These are phyloP conservation scores for Myxozyma neotropica DNA, from an alignment of 805 yeast species.

Conservation along the genomic window DNA sequence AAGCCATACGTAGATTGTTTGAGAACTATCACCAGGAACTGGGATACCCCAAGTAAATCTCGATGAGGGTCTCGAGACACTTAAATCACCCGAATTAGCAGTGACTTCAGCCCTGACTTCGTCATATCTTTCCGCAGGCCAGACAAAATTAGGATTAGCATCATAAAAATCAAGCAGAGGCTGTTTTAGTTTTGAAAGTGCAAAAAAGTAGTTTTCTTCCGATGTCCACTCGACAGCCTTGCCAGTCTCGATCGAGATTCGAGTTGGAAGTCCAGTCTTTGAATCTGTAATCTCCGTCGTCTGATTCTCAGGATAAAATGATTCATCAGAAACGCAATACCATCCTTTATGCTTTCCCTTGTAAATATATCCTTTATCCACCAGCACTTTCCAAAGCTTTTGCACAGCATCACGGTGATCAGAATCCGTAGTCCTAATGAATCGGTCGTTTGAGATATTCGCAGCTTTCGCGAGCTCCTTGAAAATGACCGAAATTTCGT, in stretches of 20 bases:
- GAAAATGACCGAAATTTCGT: slow-evolving; percentile 66
- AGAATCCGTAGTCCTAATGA: slow-evolving; percentile 85
- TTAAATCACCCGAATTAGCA: slow-evolving; percentile 61
- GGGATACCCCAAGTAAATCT: slow-evolving; percentile 87
- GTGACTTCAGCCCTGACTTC: slow-evolving; percentile 62
- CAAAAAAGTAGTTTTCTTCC: slow-evolving; percentile 88
- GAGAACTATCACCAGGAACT: slow-evolving; percentile 78
- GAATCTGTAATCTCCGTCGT: slow-evolving; percentile 49
- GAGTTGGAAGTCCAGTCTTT: slow-evolving; percentile 36
- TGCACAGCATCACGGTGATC: slow-evolving; percentile 73
- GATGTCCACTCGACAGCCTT: slow-evolving; percentile 72
- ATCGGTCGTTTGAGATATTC: slow-evolving; percentile 66
- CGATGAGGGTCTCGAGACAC: slow-evolving; percentile 81
- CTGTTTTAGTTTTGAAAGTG: slow-evolving; percentile 61
- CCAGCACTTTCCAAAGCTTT: slow-evolving; percentile 67
- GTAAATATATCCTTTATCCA: slow-evolving; percentile 66
- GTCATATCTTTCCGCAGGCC: slow-evolving; percentile 60
- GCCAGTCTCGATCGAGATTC: slow-evolving; percentile 62
- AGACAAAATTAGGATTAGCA: slow-evolving; percentile 59
- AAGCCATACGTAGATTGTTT: slow-evolving; percentile 92
- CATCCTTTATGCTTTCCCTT: slow-evolving; percentile 88
- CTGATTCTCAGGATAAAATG: slow-evolving; percentile 85
- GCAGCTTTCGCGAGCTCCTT: slow-evolving; percentile 60
- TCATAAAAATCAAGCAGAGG: slow-evolving; percentile 54
- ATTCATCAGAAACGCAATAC: slow-evolving; percentile 93